Conservation (phyloP, 169 alveolate species). For the Hepatocystis sp. region DNA sequence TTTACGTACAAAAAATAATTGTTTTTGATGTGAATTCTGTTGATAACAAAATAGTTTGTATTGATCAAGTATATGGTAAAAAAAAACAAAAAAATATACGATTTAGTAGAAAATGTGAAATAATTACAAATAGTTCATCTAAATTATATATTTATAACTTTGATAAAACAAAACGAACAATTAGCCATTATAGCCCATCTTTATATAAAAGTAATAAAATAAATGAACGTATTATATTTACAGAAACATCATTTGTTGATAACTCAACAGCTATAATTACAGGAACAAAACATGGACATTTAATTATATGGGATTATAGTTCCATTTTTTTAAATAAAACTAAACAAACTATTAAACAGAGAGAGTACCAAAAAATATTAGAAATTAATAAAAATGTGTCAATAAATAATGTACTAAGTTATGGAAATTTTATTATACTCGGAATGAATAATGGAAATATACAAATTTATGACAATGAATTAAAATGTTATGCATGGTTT, state of each 20-base stretch:
- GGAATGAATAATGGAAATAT: conserved; percentile 70
- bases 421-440: conserved; percentile 50
- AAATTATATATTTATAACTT: conserved; percentile 71
- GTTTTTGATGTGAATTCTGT: conserved; percentile 54
- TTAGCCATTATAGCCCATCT: conserved; percentile 75
- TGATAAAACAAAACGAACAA: conserved; percentile 38
- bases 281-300: conserved; percentile 64
- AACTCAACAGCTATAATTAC: conserved; percentile 55
- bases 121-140: conserved; percentile 44
- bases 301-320: conserved; percentile 72
- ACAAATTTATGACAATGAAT: conserved; percentile 46
- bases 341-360: conserved; percentile 55
- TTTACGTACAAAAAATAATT: conserved; percentile 32
- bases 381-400: conserved; percentile 61
- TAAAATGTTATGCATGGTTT: conserved; percentile 77
- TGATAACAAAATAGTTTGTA: conserved; percentile 40
- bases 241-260: conserved; percentile 70
- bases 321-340: conserved; percentile 67
- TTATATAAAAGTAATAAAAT: conserved; percentile 67
- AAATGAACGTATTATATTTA: conserved; percentile 59
- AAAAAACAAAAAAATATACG: conserved; percentile 59
- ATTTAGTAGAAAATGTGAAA: conserved; percentile 58
- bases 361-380: conserved; percentile 72
- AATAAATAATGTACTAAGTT: conserved; percentile 50
- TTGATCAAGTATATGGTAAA: conserved; percentile 61